Conservation (phyloP, 371 early-diverging fungal species). For the Basidiobolus heterosporus region DNA sequence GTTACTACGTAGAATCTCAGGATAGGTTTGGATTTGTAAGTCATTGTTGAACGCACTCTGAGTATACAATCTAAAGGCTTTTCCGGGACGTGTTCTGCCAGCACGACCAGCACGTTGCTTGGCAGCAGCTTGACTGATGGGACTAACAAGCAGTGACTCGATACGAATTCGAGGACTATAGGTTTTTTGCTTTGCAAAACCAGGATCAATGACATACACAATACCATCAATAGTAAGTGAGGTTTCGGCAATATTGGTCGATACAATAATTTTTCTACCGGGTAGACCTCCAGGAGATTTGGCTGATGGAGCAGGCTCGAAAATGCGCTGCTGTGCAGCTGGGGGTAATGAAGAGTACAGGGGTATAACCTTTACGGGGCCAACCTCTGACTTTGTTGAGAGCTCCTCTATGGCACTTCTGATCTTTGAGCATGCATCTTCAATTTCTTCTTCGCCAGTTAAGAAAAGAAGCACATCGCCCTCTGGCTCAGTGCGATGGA, state of each 20-base stretch:
- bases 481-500: conserved; percentile 63
- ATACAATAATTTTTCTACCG: conserved; percentile 86
- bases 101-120: conserved; percentile 95
- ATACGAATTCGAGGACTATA: conserved; percentile 87
- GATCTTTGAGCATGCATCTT: conserved; percentile 40
- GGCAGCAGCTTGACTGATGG: conserved; percentile 89
- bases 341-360: conserved; percentile 90
- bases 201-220: conserved; percentile 95
- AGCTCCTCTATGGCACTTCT: conserved; percentile 42
- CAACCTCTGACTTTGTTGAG: conserved; percentile 18
- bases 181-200: conserved; percentile 91
- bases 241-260: conserved; percentile 98
- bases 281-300: conserved; percentile 54
- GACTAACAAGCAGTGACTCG: conserved; percentile 75
- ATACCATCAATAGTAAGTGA: conserved; percentile 96
- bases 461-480: conserved; percentile 89
- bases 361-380: conserved; percentile 45
- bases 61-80: conserved; percentile 93
- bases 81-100: conserved; percentile 70
- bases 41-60: conserved; percentile 60
- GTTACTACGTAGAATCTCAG: conserved; percentile 92
- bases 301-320: conserved; percentile 71
- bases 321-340: conserved; percentile 77
- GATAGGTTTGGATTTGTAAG: conserved; percentile 71
- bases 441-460: conserved; percentile 91